A percentile compares a stretch with the other conserved stretches of the same genome.
Evolutionary conservation across 345 rosid species (phyloP).

Genomic region (Lenwebbia sp.): DNA sequence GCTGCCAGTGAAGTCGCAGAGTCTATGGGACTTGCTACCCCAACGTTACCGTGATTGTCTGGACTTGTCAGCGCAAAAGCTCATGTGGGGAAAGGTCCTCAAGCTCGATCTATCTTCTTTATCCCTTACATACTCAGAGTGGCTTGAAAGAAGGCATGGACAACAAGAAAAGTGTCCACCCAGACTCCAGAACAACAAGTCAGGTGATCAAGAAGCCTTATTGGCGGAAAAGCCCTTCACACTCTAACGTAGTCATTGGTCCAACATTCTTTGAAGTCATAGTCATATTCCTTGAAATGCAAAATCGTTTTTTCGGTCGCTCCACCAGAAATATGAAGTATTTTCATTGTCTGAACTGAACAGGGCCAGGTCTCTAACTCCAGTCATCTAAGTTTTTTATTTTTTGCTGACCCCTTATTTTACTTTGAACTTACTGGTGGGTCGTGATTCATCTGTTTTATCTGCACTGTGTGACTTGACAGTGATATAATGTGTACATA

Average conservation of each 20-base stretch:
- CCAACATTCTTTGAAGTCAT: background rate
- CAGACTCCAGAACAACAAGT: background rate
- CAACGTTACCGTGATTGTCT: constrained; percentile 21
- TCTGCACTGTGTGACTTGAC: background rate
- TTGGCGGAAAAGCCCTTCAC: background rate
- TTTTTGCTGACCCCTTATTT: background rate
- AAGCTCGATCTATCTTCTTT: background rate
- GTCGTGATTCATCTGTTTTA: background rate
- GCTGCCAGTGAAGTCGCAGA: constrained; percentile 62
- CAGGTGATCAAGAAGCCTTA: background rate
- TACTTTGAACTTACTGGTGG: background rate
- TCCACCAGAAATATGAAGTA: background rate
- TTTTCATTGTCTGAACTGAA: background rate
- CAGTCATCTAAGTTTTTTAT: background rate
- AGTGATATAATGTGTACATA: background rate
- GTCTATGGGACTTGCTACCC: constrained; percentile 60
- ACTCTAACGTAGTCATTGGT: background rate
- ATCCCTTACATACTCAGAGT: background rate
- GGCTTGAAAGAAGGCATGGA: background rate
- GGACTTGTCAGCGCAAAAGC: background rate
- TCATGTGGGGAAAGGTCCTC: background rate
- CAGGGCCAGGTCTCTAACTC: background rate
- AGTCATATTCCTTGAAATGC: background rate
- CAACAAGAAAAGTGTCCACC: background rate
- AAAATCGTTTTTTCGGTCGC: background rate